phyloP scores from a whole-genome alignment of 2,329 filamentous ascomycete genomes.

The Coleophoma eucalyptorum region DNA sequence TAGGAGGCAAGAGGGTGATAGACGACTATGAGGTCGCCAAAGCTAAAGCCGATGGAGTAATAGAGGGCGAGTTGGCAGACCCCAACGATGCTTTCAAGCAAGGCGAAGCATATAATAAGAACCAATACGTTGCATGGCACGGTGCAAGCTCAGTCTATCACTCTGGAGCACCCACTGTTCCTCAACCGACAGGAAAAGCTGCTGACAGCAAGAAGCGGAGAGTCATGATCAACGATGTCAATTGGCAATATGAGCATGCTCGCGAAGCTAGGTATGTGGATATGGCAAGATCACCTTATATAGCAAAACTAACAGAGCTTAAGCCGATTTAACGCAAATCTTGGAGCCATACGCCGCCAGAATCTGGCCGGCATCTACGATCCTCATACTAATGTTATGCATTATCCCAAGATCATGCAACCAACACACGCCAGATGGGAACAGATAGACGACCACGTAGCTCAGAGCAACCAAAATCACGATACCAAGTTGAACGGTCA shows the following conservation, averaged over 20 bases:
- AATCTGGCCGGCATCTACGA: slow-evolving; percentile 83
- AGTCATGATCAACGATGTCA: slow-evolving; percentile 85
- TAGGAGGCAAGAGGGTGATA: slow-evolving; percentile 78
- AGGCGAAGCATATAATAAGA: slow-evolving; percentile 95
- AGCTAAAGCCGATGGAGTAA: slow-evolving; percentile 69
- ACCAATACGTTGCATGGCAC: slow-evolving; percentile 98
- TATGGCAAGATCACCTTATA: not conserved
- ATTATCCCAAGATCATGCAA: slow-evolving; percentile 84
- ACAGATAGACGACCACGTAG: slow-evolving; percentile 49
- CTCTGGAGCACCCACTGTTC: slow-evolving; percentile 72
- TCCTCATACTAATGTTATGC: slow-evolving; percentile 88
- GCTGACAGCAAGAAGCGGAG: slow-evolving; percentile 77
- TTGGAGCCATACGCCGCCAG: slow-evolving; percentile 59
- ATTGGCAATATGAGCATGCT: slow-evolving; percentile 96
- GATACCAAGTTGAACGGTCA: slow-evolving; percentile 5
- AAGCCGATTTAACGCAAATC: slow-evolving; percentile 79
- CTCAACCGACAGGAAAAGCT: slow-evolving; percentile 68
- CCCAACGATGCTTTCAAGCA: slow-evolving; percentile 76
- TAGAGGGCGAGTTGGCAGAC: slow-evolving; percentile 88
- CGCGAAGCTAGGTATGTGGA: slow-evolving; percentile 75
- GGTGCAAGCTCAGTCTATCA: slow-evolving; percentile 96
- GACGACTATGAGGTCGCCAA: slow-evolving; percentile 87
- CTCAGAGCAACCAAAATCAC: not conserved
- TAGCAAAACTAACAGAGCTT: not conserved
- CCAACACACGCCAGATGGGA: slow-evolving; percentile 84